Conservation (phyloP, 192 early-diverging fungal species). For the Podila clonocystis region DNA sequence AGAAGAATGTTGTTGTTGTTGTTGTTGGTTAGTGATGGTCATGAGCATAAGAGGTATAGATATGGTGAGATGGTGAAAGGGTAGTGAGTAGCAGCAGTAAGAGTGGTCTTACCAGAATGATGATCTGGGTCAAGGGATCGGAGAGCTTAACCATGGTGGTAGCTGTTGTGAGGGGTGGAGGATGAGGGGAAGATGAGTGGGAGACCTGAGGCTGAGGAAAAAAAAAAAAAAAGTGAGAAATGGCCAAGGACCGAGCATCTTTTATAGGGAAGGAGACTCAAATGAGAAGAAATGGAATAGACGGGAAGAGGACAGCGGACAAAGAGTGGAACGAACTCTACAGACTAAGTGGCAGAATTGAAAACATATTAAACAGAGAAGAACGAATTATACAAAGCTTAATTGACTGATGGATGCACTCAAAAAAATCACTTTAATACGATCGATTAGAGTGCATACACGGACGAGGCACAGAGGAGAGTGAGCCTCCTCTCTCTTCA, state of each 20-base stretch:
- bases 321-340: neutral
- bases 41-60: neutral
- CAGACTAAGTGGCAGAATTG: no score
- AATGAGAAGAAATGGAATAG: neutral
- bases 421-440: no score
- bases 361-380: no score
- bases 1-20: no score
- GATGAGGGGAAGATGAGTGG: neutral
- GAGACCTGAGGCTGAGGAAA: constrained; percentile 31
- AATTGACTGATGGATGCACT: no score
- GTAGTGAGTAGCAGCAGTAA: neutral
- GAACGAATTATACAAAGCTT: no score
- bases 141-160: constrained; percentile 23
- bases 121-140: constrained; percentile 44
- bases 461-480: no score
- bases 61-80: neutral
- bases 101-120: constrained; percentile 29
- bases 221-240: constrained; percentile 9
- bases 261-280: neutral
- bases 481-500: no score
- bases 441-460: no score
- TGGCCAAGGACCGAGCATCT: neutral
- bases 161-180: neutral
- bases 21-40: neutral
- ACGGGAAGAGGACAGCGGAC: neutral